These are phyloP conservation scores for Nicotiana tabacum DNA, from an alignment of 257 asterid species.

Conservation along the genomic window DNA sequence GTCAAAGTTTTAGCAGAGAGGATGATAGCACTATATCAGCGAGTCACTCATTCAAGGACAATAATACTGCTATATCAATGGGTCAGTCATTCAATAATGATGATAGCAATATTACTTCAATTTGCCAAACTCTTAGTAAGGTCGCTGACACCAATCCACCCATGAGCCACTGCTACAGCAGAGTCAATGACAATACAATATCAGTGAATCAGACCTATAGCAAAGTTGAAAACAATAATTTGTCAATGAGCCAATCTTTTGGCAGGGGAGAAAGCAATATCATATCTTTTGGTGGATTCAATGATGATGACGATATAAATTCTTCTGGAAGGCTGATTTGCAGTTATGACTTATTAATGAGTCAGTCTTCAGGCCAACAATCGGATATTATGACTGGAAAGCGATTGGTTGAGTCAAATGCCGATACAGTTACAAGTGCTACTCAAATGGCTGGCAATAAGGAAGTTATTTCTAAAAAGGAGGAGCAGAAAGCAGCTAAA, in stretches of 20 bases:
- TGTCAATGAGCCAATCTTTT: slow-evolving; percentile 15
- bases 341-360: slow-evolving; percentile 25
- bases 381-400: slow-evolving; percentile 12
- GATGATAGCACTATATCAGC: slow-evolving; percentile 5
- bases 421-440: slow-evolving; percentile 11
- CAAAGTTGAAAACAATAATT: not conserved
- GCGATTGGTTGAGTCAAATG: slow-evolving; percentile 10
- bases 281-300: slow-evolving; percentile 27
- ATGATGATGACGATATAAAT: slow-evolving; percentile 17
- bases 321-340: slow-evolving; percentile 22
- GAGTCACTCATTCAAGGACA: slow-evolving; percentile 13
- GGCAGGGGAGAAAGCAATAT: slow-evolving; percentile 22
- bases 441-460: slow-evolving; percentile 8
- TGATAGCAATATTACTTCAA: slow-evolving; percentile 8
- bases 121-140: not conserved
- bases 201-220: not conserved
- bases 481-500: slow-evolving; percentile 18
- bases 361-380: slow-evolving; percentile 17
- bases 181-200: not conserved
- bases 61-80: slow-evolving; percentile 5
- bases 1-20: slow-evolving; percentile 13
- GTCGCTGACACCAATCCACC: not conserved
- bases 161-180: slow-evolving; percentile 12
- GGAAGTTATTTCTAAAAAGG: slow-evolving; percentile 15
- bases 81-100: slow-evolving; percentile 13